Evolutionary conservation across 352 stramenopile genomes (phyloP), one percentile per base, ranked within the genome.

Genomic region (Globisporangium rhizosaccharum): DNA sequence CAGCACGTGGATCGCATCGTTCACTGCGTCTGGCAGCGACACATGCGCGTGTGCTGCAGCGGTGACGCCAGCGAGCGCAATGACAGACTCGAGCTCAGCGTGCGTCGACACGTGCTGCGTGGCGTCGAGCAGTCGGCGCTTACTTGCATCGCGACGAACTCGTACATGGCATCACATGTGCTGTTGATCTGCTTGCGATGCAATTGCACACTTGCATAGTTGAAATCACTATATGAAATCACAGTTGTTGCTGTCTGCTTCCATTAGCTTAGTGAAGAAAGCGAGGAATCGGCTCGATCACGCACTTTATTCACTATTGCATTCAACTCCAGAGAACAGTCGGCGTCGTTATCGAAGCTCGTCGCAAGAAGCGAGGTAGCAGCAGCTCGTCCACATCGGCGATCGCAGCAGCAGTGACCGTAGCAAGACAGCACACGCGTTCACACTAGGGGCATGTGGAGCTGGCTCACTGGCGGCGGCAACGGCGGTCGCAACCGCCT

Each of bases 1-100:
- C 70, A 93, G 51, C 92, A 90, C 71, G 71, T 98, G 41, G 92
- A 89, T 98, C 30, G 85, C 91, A 61, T 97, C 87, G 20, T 99
- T 98, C 68, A 98, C 98, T 46, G 79, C 95, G 51, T 96, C 42
- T 3, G 45, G 18, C 10, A 12, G 23, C 11, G 39, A 23, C 18
- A 45, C 30, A 44, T 11, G 45, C 17, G 7, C 52, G 4, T 62
- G 39, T 4, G 30, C n/a, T 8, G 60, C 53, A 14, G 67, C 53
- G 25, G 62, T 57, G 33, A 67, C 55, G 23, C 56, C 61, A 10
- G 73, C 76, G 37, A 78, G 47, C 9, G 37, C 57, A 20, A 72
- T 66, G 15, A 87, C 64, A 8, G 62, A 49, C 14, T 39, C 30
- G 1, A 85, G 59, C 36, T 89, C 79, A 0, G 51, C 51, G 3